Base-by-base conservation (phyloP, 306 rosid species). In the Canavalia gladiata region DNA sequence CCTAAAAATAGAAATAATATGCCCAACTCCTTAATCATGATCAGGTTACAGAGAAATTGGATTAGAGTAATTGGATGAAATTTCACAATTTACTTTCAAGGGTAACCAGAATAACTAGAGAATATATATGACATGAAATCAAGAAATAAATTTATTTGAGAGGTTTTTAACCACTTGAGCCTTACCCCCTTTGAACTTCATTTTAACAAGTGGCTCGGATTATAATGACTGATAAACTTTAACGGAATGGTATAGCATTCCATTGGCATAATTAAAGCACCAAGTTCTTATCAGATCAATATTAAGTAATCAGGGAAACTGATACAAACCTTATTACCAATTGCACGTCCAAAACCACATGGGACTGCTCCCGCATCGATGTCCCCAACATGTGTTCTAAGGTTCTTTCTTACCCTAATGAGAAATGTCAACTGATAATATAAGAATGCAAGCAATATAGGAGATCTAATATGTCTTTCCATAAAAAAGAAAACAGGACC, bases 281-380 rank as follows among this genome's bases (percentile, higher is more conserved):
- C 52, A 64, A 9, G n/a, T 60, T 71, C 76, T 28, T 57, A 49
- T 42, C 52, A 81, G 62, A 72, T 65, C 72, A 67, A 25, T 35
- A 49, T 12, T 43, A 57, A 75, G 82, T 43, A 73, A 71, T 76
- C 5, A 76, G 46, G 72, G 58, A 74, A 62, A 67, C 37, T 68
- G 71, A 68, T 69, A 87, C 98, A 63, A 87, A 95, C 98, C 98
- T 96, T 96, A 64, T 96, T 96, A 45, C 99, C 98, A 70, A 96
- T 96, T 51, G 97, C 99, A 75, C 97, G 98, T 77, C 99, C 99
- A 86, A 96, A 90, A 69, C 99, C 99, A 75, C 99, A 96, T 29
- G 99, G 94, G 81, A 96, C 97, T 57, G 99, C 99, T 65, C 91
- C 99, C 70, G 89, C 97, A 76, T 96, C 97, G 55, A 96, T 88